Evolutionary conservation across 2,329 filamentous ascomycete genomes (phyloP).

Genomic region (Aphanocladium album): DNA sequence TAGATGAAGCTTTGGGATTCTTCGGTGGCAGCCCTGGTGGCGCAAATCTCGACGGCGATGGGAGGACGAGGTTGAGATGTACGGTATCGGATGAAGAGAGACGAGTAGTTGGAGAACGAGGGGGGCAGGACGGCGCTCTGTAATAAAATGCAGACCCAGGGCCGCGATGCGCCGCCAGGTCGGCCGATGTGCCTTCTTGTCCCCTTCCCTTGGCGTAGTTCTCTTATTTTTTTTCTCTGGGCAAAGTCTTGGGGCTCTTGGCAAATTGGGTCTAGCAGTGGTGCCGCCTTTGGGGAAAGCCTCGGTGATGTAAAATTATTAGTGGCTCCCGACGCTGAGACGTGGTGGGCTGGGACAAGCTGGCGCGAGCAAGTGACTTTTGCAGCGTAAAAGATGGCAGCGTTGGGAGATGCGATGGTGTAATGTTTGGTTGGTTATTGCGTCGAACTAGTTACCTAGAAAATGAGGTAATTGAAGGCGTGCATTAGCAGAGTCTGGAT

Average conservation of each 20-base stretch:
- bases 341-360: neutral
- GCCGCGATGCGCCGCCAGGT: neutral
- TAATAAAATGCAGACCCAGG: constrained; percentile 3
- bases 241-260: constrained; percentile 11
- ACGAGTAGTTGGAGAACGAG: neutral
- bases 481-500: neutral
- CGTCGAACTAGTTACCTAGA: neutral
- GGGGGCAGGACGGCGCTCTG: neutral
- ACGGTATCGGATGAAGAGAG: neutral
- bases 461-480: neutral
- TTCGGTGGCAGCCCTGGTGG: neutral
- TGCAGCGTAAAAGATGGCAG: too few relatives aligned
- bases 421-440: neutral
- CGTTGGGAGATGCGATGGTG: neutral
- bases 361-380: neutral
- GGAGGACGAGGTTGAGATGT: too few relatives aligned
- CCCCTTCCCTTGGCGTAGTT: neutral
- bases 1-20: constrained; percentile 1
- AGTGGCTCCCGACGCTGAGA: neutral
- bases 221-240: constrained; percentile 4
- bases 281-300: constrained; percentile 4
- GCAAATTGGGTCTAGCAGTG: constrained; percentile 9
- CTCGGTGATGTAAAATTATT: constrained; percentile 1
- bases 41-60: too few relatives aligned
- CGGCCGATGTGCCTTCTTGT: neutral